phyloP scores from a whole-genome alignment of 1,139 yeast species.

The Hanseniaspora gamundiae region DNA sequence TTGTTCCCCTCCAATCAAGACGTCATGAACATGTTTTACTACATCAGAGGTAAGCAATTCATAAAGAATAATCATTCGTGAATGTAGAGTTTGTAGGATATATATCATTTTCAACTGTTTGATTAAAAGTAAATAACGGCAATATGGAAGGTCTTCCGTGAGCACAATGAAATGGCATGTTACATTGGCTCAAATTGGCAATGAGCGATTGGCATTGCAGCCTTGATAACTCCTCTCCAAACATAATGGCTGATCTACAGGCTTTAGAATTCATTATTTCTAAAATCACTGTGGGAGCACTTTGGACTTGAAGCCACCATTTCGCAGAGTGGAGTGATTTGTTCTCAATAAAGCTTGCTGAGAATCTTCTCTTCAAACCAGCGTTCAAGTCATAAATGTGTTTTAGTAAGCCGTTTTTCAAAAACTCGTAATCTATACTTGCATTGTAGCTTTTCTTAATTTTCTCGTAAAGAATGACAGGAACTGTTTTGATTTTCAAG shows the following conservation, averaged over 20 bases:
- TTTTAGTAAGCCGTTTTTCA: conserved; percentile 30
- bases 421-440: conserved; percentile 17
- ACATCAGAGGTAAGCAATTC: not conserved
- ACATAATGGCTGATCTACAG: conserved; percentile 61
- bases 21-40: not conserved
- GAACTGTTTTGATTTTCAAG: conserved; percentile 29
- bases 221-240: conserved; percentile 43
- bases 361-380: conserved; percentile 12
- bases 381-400: conserved; percentile 32
- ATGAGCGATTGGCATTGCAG: conserved; percentile 37
- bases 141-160: conserved; percentile 74
- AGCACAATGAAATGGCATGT: conserved; percentile 68
- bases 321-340: conserved; percentile 3
- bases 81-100: no score
- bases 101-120: not conserved
- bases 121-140: conserved; percentile 26
- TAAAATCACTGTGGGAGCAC: conserved; percentile 37
- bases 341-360: not conserved
- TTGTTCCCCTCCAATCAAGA: not conserved
- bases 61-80: not conserved
- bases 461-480: conserved; percentile 28
- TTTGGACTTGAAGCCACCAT: conserved; percentile 26
- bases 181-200: conserved; percentile 33
- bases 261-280: conserved; percentile 51
- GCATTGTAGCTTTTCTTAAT: conserved; percentile 8